Base-by-base conservation (phyloP, 1,139 yeast species). In the Debaryomyces subglobosus region DNA sequence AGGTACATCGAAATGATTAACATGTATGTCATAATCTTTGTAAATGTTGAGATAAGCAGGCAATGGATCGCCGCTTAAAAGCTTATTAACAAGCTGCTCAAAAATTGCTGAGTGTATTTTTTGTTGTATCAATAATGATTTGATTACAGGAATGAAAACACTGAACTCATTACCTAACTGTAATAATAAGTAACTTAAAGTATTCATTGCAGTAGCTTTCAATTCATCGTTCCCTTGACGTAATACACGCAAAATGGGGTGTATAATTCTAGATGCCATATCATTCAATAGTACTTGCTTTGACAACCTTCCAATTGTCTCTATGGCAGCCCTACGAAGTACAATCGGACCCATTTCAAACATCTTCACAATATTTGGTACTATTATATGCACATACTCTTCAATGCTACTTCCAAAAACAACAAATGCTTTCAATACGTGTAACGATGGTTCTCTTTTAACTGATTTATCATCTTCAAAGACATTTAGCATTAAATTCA, bases 251-350 rank as follows among this genome's bases (percentile, higher is more conserved):
- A 92, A 69, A 15, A 95, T 68, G 0, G 98, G 96, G 59, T 94
- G 97, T 29, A 95, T 82, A 40, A 94, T 89, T 55, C 97, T 75
- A 2, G 97, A 88, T 0, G 97, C 86, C 91, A 91, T 87, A 59
- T 94, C 98, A 50, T 84, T 85, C 50, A 95, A 71, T 56, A 85
- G 80, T 3, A 92, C 87, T 37, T 78, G 80, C 57, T 84, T 83
- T 1, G 96, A 85, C 23, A 95, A 67, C 58, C 89, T 86, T 1
- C 97, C 97, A 36, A 94, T 75, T 0, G 97, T 84, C 49, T 87
- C 89, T 49, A 95, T 86, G 0, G 98, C 92, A 29, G 90, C 84
- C 49, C 79, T 80, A 49, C 92, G 74, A 41, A 92, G 74, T 65
- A 77, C 45, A 76, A 80, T 30, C 49, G 78, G 73, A 5, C 89